phyloP scores from a whole-genome alignment of 306 rosid genomes.

The Glycine tomentella region DNA sequence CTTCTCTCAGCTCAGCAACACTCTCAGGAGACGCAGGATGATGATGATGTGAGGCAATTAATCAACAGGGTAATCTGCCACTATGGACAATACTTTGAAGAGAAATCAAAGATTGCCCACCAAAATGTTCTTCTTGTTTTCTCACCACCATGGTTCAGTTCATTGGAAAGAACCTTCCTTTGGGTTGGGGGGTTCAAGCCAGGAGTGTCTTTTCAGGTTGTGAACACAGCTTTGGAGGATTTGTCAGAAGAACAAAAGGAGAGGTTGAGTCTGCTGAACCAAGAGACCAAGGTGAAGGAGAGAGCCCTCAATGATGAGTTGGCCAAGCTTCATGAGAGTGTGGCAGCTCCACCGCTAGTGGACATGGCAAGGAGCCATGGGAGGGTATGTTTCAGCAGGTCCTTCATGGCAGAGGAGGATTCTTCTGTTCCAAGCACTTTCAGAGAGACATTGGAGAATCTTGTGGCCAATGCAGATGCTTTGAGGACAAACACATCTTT shows the following conservation, averaged over 20 bases:
- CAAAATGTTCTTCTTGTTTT: constrained; percentile 59
- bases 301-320: constrained; percentile 64
- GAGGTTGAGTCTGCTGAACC: constrained; percentile 44
- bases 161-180: constrained; percentile 59
- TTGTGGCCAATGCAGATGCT: constrained; percentile 62
- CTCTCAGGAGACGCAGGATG: constrained; percentile 40
- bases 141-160: constrained; percentile 75
- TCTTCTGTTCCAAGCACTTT: constrained; percentile 31
- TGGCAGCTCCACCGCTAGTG: constrained; percentile 69
- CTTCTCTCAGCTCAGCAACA: constrained; percentile 51
- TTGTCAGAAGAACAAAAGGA: constrained; percentile 57
- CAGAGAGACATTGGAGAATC: constrained; percentile 52
- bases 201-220: constrained; percentile 54
- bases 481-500: constrained; percentile 62
- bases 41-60: constrained; percentile 48
- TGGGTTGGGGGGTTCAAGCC: constrained; percentile 89
- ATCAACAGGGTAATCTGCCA: constrained; percentile 62
- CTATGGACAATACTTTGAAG: constrained; percentile 76
- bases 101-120: constrained; percentile 64
- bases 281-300: constrained; percentile 63
- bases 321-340: constrained; percentile 77
- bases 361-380: constrained; percentile 47
- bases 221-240: constrained; percentile 53
- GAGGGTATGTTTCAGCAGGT: constrained; percentile 16
- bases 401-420: constrained; percentile 11